phyloP scores from a whole-genome alignment of 1,284 basidiomycete genomes.

The Sporisorium graminicola region DNA sequence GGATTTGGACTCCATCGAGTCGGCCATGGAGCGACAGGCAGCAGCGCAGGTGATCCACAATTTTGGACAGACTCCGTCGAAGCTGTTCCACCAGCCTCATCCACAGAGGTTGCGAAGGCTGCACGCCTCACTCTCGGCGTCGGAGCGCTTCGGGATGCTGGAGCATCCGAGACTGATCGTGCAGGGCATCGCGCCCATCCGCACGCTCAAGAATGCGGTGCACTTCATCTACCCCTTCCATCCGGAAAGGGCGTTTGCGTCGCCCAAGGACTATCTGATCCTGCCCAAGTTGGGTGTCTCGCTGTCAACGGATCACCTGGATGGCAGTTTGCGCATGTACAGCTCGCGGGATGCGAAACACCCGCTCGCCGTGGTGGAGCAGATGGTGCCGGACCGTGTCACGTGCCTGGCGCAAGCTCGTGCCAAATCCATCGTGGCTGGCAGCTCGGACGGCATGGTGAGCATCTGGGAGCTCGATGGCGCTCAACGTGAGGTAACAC shows the following conservation, averaged over 20 bases:
- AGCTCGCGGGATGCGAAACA: slow-evolving; percentile 66
- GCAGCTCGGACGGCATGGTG: slow-evolving; percentile 73
- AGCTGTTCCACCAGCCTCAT: slow-evolving; percentile 87
- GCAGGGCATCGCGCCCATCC: slow-evolving; percentile 52
- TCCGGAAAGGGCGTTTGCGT: slow-evolving; percentile 77
- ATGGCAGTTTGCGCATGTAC: slow-evolving; percentile 74
- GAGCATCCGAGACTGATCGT: slow-evolving; percentile 75
- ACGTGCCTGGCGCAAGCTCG: slow-evolving; percentile 79
- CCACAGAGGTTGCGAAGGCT: slow-evolving; percentile 76
- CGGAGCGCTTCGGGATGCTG: slow-evolving; percentile 77
- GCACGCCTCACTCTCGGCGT: slow-evolving; percentile 14
- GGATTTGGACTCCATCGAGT: slow-evolving; percentile 78
- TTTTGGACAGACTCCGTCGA: slow-evolving; percentile 71
- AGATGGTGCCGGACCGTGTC: slow-evolving; percentile 36
- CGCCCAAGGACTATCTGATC: slow-evolving; percentile 75
- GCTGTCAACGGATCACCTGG: slow-evolving; percentile 77
- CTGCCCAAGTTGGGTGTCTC: slow-evolving; percentile 76
- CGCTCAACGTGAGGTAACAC: slow-evolving; percentile 33
- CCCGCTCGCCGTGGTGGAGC: slow-evolving; percentile 75
- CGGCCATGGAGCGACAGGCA: slow-evolving; percentile 88
- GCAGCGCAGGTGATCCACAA: slow-evolving; percentile 96
- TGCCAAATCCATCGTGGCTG: slow-evolving; percentile 79
- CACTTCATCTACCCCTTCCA: slow-evolving; percentile 75
- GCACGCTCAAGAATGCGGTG: slow-evolving; percentile 69
- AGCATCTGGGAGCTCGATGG: slow-evolving; percentile 53